Evolutionary conservation across 2,329 filamentous ascomycete genomes (phyloP), one percentile per base, ranked within the genome.

Genomic region (Fusarium heterosporum): DNA sequence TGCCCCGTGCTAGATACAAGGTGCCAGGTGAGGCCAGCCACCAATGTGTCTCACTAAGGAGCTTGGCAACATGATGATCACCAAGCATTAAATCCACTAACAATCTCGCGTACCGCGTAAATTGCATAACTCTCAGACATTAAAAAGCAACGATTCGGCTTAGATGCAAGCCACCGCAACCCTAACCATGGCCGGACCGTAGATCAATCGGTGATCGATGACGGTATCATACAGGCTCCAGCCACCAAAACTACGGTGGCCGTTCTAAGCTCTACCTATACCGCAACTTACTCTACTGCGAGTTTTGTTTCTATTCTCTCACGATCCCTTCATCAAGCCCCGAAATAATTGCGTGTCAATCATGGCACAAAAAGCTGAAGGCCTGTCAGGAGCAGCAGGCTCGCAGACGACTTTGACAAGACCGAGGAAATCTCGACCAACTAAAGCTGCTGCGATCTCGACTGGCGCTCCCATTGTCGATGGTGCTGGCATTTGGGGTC

Each of bases 401-500:
- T 53, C 64, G 25, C 52, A 68, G n/a, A 51, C 55, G 17, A 55
- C 55, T 1, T 1, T 48, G 2, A 40, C 22, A 1, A 38, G 22
- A 6, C 26, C 47, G 11, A 45, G 57, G 7, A 69, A 50, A n/a
- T 32, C 36, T 4, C 47, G 10, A 10, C 29, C 17, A 3, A 22
- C 39, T 34, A 49, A 47, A n/a, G 14, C 46, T 1, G 28, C 36
- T 7, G 19, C 7, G 8, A 34, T 55, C 8, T 28, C 38, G 14
- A 49, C 50, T 0, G 28, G 58, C 4, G 22, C 50, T 7, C n/a
- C 45, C 6, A 19, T 17, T 1, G 26, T 54, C 16, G 19, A 41
- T 3, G 43, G 45, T 22, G 51, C 26, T n/a, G 59, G 51, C 17
- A 26, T 41, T 10, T 75, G 72, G 73, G 73, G 73, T 12, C 73